Evolutionary conservation across 208 protist genomes (phyloP), one percentile per base, ranked within the genome.

Genomic region (Naegleria gruberi): DNA sequence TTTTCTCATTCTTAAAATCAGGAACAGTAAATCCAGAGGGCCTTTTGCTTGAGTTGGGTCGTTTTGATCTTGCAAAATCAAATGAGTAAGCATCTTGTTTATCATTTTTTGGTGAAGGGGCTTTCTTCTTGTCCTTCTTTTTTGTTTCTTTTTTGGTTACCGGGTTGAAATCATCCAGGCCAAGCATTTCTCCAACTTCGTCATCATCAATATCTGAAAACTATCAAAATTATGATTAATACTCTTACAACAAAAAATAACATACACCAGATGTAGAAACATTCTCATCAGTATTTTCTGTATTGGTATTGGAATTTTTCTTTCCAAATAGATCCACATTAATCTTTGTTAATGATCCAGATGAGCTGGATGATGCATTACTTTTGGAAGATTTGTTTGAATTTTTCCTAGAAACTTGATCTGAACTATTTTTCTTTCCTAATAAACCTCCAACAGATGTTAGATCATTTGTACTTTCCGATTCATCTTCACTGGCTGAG

Each of bases 91-190:
- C 26, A 8, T 37, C 42, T 84, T 10, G 30, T 23, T 10, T 83
- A 23, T 10, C 15, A 83, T 89, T 84, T 89, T 89, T 84, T 82
- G 44, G 42, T 83, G 51, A 65, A n/a, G n/a, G n/a, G n/a, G n/a
- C n/a, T 1, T 65, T 4, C 30, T 65, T 65, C 51, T 65, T 65
- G 15, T 65, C 30, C 19, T 65, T 23, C 12, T 65, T 65, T 23
- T 65, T 65, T 65, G 15, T 65, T 65, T 55, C 8, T 55, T 65
- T 65, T 3, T 19, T 65, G 15, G 51, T 65, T 10, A 3, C 30
- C 12, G 51, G 51, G 2, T 30, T 30, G 26, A 37, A 37, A 37
- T 77, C 30, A 37, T 37, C 65, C 2, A 77, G 26, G 0, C 65
- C 65, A 77, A 77, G 65, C 65, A 77, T 77, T 37, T 77, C 65